phyloP scores from a whole-genome alignment of 2,329 filamentous ascomycete species.

The Ophiostoma sp. region DNA sequence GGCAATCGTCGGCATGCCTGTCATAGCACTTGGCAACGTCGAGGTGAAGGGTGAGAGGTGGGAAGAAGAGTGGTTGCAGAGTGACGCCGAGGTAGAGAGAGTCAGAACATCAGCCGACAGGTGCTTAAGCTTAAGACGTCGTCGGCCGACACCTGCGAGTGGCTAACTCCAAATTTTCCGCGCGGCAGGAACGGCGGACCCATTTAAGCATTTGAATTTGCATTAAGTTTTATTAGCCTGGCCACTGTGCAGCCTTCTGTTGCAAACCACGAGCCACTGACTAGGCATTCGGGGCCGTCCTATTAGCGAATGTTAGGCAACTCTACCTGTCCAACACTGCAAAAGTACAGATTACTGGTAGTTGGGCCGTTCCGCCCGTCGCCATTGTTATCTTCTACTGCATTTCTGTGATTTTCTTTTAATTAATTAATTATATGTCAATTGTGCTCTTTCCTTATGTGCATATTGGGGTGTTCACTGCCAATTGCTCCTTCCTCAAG shows the following conservation, averaged over 20 bases:
- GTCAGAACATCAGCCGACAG: conserved; percentile 5
- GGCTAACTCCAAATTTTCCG: conserved; percentile 19
- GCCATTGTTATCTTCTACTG: not conserved
- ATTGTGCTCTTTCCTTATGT: not conserved
- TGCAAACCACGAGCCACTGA: not conserved
- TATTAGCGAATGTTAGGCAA: not conserved
- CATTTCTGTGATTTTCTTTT: not conserved
- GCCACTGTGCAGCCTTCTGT: conserved; percentile 1
- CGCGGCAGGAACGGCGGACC: conserved; percentile 19
- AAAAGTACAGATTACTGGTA: not conserved
- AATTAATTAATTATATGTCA: not conserved
- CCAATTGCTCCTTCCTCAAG: not conserved
- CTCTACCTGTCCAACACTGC: not conserved
- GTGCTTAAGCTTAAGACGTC: conserved; percentile 9
- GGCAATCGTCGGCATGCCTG: conserved; percentile 25
- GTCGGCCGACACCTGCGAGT: conserved; percentile 16
- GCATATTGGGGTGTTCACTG: not conserved
- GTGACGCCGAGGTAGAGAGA: conserved; percentile 8
- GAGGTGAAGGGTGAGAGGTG: not conserved
- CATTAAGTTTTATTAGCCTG: not conserved
- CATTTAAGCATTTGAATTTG: not conserved
- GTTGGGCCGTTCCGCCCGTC: not conserved
- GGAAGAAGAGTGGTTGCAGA: not conserved
- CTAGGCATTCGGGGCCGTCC: not conserved
- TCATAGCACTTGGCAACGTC: conserved; percentile 20